Conservation (phyloP, 805 yeast genomes). For the Yamadazyma tumulicola region DNA sequence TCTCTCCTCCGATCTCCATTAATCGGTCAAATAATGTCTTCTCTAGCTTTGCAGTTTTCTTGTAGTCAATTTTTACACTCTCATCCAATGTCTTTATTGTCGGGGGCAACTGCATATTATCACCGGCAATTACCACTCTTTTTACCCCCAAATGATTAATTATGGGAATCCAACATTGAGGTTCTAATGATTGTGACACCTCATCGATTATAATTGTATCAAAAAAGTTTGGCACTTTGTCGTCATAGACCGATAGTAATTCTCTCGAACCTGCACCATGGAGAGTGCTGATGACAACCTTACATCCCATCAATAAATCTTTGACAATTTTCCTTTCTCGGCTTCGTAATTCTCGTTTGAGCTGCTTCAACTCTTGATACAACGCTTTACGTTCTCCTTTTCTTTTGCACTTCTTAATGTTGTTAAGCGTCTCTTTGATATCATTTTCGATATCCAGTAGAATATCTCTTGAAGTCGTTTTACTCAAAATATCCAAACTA, state of each 20-base stretch:
- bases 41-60: constrained; percentile 47
- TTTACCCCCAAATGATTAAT: constrained; percentile 56
- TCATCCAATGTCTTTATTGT: constrained; percentile 60
- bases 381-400: constrained; percentile 63
- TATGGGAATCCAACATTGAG: constrained; percentile 95
- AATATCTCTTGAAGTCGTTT: constrained; percentile 45
- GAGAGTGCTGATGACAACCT: constrained; percentile 76
- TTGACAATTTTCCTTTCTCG: constrained; percentile 63
- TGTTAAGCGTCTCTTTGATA: constrained; percentile 56
- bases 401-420: constrained; percentile 56
- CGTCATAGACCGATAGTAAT: constrained; percentile 49
- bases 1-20: constrained; percentile 40
- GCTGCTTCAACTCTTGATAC: constrained; percentile 63
- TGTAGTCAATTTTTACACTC: constrained; percentile 23
- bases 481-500: constrained; percentile 71
- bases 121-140: constrained; percentile 83
- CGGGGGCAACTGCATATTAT: constrained; percentile 88
- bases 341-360: constrained; percentile 64
- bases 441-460: constrained; percentile 68
- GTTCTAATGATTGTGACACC: constrained; percentile 90
- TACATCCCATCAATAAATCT: constrained; percentile 56
- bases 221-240: constrained; percentile 43
- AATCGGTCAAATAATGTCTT: constrained; percentile 80
- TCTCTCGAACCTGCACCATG: constrained; percentile 85
- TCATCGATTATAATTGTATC: constrained; percentile 89